Base-by-base conservation (phyloP, 805 yeast species). In the Naumovozyma castellii region DNA sequence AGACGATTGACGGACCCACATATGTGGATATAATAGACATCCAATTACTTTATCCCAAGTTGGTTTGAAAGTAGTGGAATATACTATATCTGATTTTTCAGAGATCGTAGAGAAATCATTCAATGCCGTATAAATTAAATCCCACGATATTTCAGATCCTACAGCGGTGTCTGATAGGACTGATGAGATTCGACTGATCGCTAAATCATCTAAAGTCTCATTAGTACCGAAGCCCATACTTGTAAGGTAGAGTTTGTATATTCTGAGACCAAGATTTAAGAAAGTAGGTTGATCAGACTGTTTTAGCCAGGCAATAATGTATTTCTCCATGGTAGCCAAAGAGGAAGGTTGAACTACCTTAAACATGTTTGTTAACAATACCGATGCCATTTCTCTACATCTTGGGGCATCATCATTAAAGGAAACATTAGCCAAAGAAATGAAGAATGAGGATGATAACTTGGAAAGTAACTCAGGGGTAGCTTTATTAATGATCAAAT, bases 341-440 rank as follows among this genome's bases (percentile, higher is more conserved):
- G 60, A 61, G 3, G 53, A 59, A 12, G 53, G 50, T 6, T 66
- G 72, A 39, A 78, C 58, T 45, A 73, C 75, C 32, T 62, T 64
- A 39, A 86, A 62, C 39, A 87, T 67, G 10, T 66, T 66, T 3
- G 69, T 57, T 18, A 86, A 65, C 35, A 87, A 65, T 8, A 76
- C 64, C 4, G 80, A 59, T 0, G 97, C 85, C 82, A 80, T 80
- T 54, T 84, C 94, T 43, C 95, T 76, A 55, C 97, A 88, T 43
- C 73, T 78, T 5, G 80, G 66, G 3, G 83, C 70, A 37, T 82
- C 82, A 56, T 92, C 98, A 37, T 83, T 75, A 25, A 83, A 79
- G 13, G 84, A 62, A 17, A 84, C 81, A 56, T 83, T 78, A 1
- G 94, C 78, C 41, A 92, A 67, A 0, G 87, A 84, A 37, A 88